Percentiles rank a stretch among this genome's conserved stretches.
Evolutionary conservation across 306 rosid species (phyloP).

Genomic region (Pyrus bretschneideri): DNA sequence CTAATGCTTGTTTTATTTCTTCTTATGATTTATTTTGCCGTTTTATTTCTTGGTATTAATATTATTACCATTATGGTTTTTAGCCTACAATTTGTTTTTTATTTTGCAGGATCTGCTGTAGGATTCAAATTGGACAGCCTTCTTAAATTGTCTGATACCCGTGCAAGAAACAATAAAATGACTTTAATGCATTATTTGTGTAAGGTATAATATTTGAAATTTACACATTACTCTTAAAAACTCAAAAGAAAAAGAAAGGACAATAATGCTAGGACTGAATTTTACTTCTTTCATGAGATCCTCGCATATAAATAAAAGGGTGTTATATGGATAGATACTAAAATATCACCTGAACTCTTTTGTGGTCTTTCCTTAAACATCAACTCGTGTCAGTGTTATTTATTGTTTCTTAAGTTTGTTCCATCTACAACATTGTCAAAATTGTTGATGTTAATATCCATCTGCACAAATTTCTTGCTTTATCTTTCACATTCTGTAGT

Average conservation of each 20-base stretch:
- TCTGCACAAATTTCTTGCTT: background rate
- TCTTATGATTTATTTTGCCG: background rate
- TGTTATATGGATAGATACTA: background rate
- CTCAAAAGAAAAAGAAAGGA: background rate
- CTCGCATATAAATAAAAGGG: background rate
- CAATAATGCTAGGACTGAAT: background rate
- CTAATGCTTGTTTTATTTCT: too few relatives aligned
- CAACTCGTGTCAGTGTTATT: background rate
- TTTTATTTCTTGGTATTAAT: background rate
- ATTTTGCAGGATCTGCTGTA: slow-evolving; percentile 82
- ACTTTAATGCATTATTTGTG: slow-evolving; percentile 98
- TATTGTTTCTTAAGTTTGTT: background rate
- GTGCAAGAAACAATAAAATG: slow-evolving; percentile 98
- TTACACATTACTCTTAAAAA: background rate
- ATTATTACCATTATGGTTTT: slow-evolving; percentile 3
- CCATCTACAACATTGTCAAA: background rate
- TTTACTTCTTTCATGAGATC: background rate
- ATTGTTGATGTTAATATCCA: background rate
- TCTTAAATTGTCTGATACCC: slow-evolving; percentile 94
- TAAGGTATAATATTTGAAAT: slow-evolving; percentile 50
- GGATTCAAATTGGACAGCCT: slow-evolving; percentile 99
- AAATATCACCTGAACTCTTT: background rate
- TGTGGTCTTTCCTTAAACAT: background rate
- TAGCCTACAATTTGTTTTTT: slow-evolving; percentile 9
- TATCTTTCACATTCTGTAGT: background rate